Percentiles rank a stretch among this genome's conserved stretches.
Conservation (phyloP, 2,329 filamentous ascomycete species). For the Bimuria novae-zelandiae region DNA sequence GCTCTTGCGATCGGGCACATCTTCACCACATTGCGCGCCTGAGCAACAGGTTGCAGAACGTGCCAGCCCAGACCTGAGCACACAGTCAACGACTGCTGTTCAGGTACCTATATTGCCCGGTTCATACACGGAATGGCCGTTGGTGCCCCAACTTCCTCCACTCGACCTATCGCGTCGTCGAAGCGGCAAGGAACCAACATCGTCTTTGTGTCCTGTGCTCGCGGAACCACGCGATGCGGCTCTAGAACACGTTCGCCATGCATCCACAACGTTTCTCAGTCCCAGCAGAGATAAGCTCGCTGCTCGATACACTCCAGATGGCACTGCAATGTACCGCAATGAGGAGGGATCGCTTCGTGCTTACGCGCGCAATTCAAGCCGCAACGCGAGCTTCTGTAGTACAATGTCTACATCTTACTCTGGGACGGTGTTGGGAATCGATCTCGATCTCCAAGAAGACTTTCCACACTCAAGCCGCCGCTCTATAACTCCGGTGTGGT, state of each 20-base stretch:
- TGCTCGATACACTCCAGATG: slow-evolving; percentile 29
- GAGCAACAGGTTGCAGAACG: slow-evolving; percentile 20
- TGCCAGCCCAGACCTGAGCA: slow-evolving; percentile 8
- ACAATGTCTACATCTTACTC: slow-evolving; percentile 42
- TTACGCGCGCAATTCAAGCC: slow-evolving; percentile 23
- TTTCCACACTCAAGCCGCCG: slow-evolving; percentile 14
- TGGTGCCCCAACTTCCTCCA: slow-evolving; percentile 16
- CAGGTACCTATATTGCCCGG: slow-evolving; percentile 9
- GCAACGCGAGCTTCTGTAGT: slow-evolving; percentile 40
- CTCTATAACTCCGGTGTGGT: slow-evolving; percentile 29
- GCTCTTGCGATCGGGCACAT: slow-evolving; percentile 5
- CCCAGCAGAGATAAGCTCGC: slow-evolving; percentile 26
- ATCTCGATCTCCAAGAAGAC: slow-evolving; percentile 38
- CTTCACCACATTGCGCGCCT: background rate
- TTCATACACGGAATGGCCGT: slow-evolving; percentile 5
- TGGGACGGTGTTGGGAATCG: slow-evolving; percentile 40
- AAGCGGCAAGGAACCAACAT: slow-evolving; percentile 13
- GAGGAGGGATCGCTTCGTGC: slow-evolving; percentile 26
- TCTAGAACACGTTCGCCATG: slow-evolving; percentile 16
- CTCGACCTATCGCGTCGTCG: slow-evolving; percentile 18
- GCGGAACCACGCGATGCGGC: slow-evolving; percentile 29
- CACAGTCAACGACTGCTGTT: slow-evolving; percentile 14
- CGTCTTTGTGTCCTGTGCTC: slow-evolving; percentile 21
- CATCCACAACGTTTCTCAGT: slow-evolving; percentile 16
- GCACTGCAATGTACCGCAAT: slow-evolving; percentile 23